A percentile compares a stretch with the other conserved stretches of the same genome.
These are phyloP conservation scores for Vigna mungo DNA, from an alignment of 306 rosid genomes.

Conservation along the genomic window DNA sequence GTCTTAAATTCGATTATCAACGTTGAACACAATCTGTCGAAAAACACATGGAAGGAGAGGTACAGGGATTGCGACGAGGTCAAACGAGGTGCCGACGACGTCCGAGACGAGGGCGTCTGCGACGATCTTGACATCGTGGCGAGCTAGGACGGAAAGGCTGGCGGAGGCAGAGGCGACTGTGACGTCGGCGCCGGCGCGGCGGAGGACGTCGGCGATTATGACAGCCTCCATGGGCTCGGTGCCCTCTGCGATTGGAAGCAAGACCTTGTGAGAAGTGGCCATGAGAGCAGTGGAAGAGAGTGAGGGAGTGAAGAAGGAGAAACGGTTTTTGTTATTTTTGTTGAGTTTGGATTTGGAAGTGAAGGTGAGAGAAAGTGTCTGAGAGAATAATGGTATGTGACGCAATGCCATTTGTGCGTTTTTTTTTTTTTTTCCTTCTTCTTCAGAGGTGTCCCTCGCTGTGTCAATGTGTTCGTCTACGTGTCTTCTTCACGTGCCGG, in stretches of 20 bases:
- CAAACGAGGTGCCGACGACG: conserved; percentile 58
- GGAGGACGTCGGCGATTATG: conserved; percentile 81
- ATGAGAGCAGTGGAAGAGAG: conserved; percentile 19
- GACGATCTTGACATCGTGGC: conserved; percentile 72
- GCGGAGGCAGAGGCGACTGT: conserved; percentile 78
- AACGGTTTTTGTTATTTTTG: conserved; percentile 14
- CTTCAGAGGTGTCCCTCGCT: neutral
- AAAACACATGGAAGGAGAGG: conserved; percentile 1
- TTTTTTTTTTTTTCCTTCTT: too few species aligned
- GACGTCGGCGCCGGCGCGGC: conserved; percentile 92
- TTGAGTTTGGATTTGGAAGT: conserved; percentile 43
- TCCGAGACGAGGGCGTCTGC: conserved; percentile 79
- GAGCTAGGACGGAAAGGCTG: conserved; percentile 69
- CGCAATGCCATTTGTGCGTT: conserved; percentile 54
- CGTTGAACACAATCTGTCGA: neutral
- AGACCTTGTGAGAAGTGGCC: conserved; percentile 52
- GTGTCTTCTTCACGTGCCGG: neutral
- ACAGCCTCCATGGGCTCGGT: conserved; percentile 95
- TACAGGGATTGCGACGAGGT: conserved; percentile 89
- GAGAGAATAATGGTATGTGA: conserved; percentile 41
- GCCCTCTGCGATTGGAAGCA: conserved; percentile 90
- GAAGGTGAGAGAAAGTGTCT: conserved; percentile 35
- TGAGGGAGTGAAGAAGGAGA: neutral
- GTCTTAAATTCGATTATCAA: neutral
- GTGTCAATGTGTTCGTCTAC: conserved; percentile 5